These are phyloP conservation scores for Paramecium tetraurelia DNA, from an alignment of 73 alveolate genomes.

Conservation along the genomic window DNA sequence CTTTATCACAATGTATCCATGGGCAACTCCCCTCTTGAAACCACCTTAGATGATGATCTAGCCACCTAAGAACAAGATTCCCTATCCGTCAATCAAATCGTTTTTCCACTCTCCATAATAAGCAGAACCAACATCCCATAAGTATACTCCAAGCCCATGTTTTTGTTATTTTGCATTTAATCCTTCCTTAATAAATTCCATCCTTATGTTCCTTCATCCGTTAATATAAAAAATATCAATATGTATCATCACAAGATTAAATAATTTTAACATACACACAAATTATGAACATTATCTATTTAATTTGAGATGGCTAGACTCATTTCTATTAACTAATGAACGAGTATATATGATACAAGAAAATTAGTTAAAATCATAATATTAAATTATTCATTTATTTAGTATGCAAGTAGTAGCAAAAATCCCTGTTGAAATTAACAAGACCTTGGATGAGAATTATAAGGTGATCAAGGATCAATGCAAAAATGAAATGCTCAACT, in stretches of 20 bases:
- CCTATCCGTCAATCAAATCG: background rate
- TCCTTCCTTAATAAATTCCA: constrained; percentile 15
- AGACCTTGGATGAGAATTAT: background rate
- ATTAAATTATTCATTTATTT: background rate
- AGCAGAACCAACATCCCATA: constrained; percentile 8
- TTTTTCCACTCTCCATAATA: constrained; percentile 15
- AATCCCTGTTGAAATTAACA: background rate
- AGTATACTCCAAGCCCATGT: background rate
- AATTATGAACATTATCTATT: background rate
- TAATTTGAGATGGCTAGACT: background rate
- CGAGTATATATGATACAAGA: background rate
- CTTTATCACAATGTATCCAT: background rate
- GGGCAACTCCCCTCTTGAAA: background rate
- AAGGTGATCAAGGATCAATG: background rate
- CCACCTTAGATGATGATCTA: background rate
- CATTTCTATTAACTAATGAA: background rate
- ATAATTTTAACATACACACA: background rate
- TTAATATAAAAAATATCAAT: background rate
- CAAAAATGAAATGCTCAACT: background rate
- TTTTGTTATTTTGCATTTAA: background rate
- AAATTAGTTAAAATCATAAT: background rate
- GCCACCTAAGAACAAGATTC: background rate
- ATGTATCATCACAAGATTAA: background rate
- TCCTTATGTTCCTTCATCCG: constrained; percentile 26
- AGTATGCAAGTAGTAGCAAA: background rate